A percentile compares a stretch with the other conserved stretches of the same genome.
Evolutionary conservation across 75 land plant genomes (phyloP).

Genomic region (Pinus tabuliformis): DNA sequence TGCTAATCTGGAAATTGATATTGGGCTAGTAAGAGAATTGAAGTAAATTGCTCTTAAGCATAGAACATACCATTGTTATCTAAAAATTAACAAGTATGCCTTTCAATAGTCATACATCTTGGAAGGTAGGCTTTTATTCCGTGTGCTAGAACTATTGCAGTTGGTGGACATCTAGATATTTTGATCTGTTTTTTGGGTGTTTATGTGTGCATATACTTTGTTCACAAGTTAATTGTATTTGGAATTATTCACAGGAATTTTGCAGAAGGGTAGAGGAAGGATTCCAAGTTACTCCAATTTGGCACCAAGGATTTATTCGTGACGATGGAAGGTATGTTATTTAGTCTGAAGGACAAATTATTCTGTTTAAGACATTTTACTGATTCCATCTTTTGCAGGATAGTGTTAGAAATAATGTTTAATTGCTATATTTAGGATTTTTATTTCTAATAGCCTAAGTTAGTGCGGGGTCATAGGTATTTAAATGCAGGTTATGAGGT

Average conservation of each 20-base stretch:
- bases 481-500: too few species aligned
- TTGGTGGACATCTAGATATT: not conserved
- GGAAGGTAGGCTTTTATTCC: too few species aligned
- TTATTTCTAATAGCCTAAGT: too few species aligned
- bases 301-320: constrained; percentile 87
- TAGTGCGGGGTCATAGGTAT: too few species aligned
- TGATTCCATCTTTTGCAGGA: not conserved
- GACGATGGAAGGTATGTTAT: constrained; percentile 79
- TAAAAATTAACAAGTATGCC: too few species aligned
- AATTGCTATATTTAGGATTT: too few species aligned
- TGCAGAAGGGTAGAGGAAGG: constrained; percentile 69
- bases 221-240: not conserved
- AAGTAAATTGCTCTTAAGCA: too few species aligned
- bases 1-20: too few species aligned
- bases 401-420: not conserved
- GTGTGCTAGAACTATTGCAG: too few species aligned
- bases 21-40: too few species aligned
- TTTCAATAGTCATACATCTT: too few species aligned
- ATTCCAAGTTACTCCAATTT: constrained; percentile 82
- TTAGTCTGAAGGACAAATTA: not conserved
- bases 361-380: not conserved
- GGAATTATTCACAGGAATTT: constrained; percentile 54
- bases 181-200: not conserved
- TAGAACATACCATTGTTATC: too few species aligned
- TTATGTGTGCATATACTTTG: not conserved